These are phyloP conservation scores for Penicillium paneum DNA, from an alignment of 2,329 filamentous ascomycete genomes.

Conservation along the genomic window DNA sequence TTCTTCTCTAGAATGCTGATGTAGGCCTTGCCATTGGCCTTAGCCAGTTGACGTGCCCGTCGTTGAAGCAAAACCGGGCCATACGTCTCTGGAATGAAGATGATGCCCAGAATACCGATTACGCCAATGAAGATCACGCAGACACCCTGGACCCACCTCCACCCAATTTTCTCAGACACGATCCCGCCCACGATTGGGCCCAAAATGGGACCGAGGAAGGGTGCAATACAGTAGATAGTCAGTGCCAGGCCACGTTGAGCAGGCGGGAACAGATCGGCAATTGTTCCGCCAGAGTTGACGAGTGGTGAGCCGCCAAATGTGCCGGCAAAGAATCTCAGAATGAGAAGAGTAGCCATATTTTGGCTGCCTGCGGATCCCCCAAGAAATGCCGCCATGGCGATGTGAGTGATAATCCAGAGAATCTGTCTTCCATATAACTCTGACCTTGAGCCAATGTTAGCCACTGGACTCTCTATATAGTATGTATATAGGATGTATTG, in stretches of 20 bases:
- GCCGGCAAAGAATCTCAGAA: slow-evolving; percentile 61
- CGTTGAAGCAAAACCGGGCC: slow-evolving; percentile 54
- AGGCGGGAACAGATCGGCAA: slow-evolving; percentile 55
- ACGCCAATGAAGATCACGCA: slow-evolving; percentile 56
- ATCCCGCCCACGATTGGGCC: slow-evolving; percentile 65
- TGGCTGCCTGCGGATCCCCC: not conserved
- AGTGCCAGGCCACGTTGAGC: slow-evolving; percentile 53
- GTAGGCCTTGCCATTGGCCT: slow-evolving; percentile 45
- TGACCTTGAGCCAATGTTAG: not conserved
- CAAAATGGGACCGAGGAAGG: slow-evolving; percentile 60
- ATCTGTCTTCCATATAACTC: not conserved
- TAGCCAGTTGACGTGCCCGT: slow-evolving; percentile 52
- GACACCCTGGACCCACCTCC: slow-evolving; percentile 64
- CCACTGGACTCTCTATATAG: not conserved
- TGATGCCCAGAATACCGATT: slow-evolving; percentile 51
- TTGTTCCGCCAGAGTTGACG: slow-evolving; percentile 58
- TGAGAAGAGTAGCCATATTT: slow-evolving; percentile 30
- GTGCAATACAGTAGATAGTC: slow-evolving; percentile 57
- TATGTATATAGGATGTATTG: not conserved
- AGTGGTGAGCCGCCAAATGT: slow-evolving; percentile 56
- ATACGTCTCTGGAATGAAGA: slow-evolving; percentile 56
- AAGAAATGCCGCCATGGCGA: not conserved
- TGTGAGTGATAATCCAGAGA: not conserved
- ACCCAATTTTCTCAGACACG: slow-evolving; percentile 56
- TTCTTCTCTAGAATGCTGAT: slow-evolving; percentile 16